Conservation (phyloP, 2,329 filamentous ascomycete species). For the Whalleya microplaca region DNA sequence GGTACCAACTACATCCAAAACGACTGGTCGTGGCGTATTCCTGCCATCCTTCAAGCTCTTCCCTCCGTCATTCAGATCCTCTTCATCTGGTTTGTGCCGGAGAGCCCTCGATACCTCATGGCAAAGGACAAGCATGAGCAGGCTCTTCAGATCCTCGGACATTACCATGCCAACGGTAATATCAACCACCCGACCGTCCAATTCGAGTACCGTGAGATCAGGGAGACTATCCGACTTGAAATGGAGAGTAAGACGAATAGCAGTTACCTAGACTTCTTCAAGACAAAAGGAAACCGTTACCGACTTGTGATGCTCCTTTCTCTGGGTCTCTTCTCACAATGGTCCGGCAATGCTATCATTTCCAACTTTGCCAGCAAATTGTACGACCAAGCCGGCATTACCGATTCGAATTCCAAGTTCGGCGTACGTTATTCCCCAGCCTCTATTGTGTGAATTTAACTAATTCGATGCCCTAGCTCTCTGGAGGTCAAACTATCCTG, state of each 20-base stretch:
- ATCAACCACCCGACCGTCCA: constrained; percentile 56
- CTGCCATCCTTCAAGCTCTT: constrained; percentile 50
- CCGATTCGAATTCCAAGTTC: constrained; percentile 47
- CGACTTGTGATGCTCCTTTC: constrained; percentile 56
- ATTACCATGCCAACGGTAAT: constrained; percentile 61
- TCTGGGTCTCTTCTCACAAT: constrained; percentile 63
- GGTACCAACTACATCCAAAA: constrained; percentile 50
- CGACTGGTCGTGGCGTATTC: constrained; percentile 56
- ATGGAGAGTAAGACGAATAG: constrained; percentile 49
- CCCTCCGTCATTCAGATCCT: constrained; percentile 51
- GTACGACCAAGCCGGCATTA: constrained; percentile 58
- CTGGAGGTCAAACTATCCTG: constrained; percentile 55
- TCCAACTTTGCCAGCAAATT: constrained; percentile 61
- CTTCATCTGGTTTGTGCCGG: constrained; percentile 50
- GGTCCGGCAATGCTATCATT: constrained; percentile 63
- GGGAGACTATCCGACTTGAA: constrained; percentile 59
- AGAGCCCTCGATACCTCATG: constrained; percentile 50
- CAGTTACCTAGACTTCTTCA: constrained; percentile 58
- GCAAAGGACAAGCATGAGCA: constrained; percentile 56
- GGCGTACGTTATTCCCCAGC: constrained; percentile 39
- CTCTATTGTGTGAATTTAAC: constrained; percentile 25
- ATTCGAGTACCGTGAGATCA: constrained; percentile 63
- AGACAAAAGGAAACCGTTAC: constrained; percentile 60
- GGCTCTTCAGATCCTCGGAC: constrained; percentile 56
- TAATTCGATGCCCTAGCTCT: constrained; percentile 38